Evolutionary conservation across 306 rosid species (phyloP).

Genomic region (Vigna mungo): DNA sequence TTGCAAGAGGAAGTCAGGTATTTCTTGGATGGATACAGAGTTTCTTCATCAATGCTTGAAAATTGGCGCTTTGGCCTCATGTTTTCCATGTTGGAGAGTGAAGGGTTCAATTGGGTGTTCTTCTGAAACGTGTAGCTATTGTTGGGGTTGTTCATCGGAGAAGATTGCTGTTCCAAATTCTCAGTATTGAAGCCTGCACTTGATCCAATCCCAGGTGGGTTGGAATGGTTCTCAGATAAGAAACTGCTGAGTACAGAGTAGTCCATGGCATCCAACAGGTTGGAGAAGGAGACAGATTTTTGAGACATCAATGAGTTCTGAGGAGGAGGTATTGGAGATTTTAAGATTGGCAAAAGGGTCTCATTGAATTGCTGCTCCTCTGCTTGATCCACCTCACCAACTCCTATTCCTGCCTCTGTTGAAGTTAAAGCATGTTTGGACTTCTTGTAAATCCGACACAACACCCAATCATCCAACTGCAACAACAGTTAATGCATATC

Average conservation of each 20-base stretch:
- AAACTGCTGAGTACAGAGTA: conserved; percentile 58
- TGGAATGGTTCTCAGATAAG: conserved; percentile 54
- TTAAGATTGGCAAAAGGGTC: conserved; percentile 40
- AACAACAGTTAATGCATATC: not conserved
- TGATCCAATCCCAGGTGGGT: conserved; percentile 47
- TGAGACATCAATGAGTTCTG: conserved; percentile 53
- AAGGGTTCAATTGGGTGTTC: conserved; percentile 44
- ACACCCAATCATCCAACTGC: conserved; percentile 72
- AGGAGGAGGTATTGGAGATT: not conserved
- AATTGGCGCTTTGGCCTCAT: conserved; percentile 54
- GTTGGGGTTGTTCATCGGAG: conserved; percentile 26
- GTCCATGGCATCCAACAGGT: conserved; percentile 66
- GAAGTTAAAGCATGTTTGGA: conserved; percentile 49
- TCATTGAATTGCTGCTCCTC: conserved; percentile 47
- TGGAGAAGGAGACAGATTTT: conserved; percentile 65
- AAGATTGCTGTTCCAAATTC: conserved; percentile 42
- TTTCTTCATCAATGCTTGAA: conserved; percentile 48
- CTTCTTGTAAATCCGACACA: conserved; percentile 67
- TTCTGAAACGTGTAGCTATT: conserved; percentile 42
- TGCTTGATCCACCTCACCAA: conserved; percentile 40
- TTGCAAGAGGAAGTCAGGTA: conserved; percentile 52
- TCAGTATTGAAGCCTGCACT: conserved; percentile 35
- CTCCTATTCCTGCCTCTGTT: conserved; percentile 40
- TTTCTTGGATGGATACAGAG: conserved; percentile 55
- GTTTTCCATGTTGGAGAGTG: conserved; percentile 40